Base-by-base conservation (phyloP, 2,329 filamentous ascomycete genomes). In the Trichoderma sp. region DNA sequence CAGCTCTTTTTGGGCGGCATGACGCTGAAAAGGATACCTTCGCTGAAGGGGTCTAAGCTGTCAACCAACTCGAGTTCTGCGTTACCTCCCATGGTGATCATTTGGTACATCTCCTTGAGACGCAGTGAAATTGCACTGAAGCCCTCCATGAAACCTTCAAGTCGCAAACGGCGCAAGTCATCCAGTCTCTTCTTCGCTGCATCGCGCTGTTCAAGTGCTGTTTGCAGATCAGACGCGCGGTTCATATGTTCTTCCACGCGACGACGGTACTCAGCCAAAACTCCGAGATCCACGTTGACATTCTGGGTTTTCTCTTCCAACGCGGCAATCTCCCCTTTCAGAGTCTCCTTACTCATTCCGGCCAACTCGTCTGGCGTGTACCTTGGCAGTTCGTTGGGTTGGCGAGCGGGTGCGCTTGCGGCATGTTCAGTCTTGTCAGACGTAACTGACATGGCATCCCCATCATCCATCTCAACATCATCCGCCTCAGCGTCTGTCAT, bases 1-100 rank as follows among this genome's bases (percentile, higher is more conserved):
- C 96, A 99, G 77, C 91, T 96, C 87, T 99, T 99, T 88, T 99
- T 99, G 14, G 96, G 96, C 61, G 96, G 96, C 96, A 99, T 99
- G 73, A 99, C 96, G 68, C 91, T 95, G 84, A 99, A 99, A 59
- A 97, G 79, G 71, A 99, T 98, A 30, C 96, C 96, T 80, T 99
- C 96, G 7, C 92, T 94, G 84, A 99, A 99, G 0, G 96, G 96
- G 78, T 99, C 96, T 3, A 99, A 84, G 21, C 91, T 95, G 82
- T 99, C 96, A 51, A 99, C 96, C 28, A 99, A 89, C 80, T 99
- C 96, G 14, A 99, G 87, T 82, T 99, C 96, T 0, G 96, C 96
- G 75, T 99, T 99, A 68, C 96, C 96, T 71, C 96, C 96, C 94
- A 99, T 98, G 26, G 96, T 99, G 79, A 99, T 99, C 94, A 99